Evolutionary conservation across 305 asterid genomes (phyloP).

Genomic region (Fraxinus platypoda): DNA sequence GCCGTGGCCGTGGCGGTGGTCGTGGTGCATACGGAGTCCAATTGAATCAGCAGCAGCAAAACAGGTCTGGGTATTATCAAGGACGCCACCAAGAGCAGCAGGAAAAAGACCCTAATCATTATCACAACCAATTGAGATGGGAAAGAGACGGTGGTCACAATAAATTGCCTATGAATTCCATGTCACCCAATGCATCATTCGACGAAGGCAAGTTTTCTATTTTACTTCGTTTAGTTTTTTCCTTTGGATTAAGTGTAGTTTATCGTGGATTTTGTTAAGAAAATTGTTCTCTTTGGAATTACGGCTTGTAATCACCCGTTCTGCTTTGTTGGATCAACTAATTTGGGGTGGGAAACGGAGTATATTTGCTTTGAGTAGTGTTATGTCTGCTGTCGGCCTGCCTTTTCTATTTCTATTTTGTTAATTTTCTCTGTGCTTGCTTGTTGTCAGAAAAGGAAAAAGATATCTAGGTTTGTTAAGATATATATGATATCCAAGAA

Average conservation of each 20-base stretch:
- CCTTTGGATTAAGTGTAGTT: neutral
- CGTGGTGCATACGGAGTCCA: conserved; percentile 18
- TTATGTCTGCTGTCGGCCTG: neutral
- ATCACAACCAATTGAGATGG: conserved; percentile 33
- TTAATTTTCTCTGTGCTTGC: neutral
- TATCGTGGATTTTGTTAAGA: neutral
- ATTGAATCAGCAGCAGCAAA: conserved; percentile 21
- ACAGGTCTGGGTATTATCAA: conserved; percentile 1
- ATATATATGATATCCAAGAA: neutral
- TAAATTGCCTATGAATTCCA: conserved; percentile 23
- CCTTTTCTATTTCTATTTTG: neutral
- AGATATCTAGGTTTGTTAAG: neutral
- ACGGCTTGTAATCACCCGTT: neutral
- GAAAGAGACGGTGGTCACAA: conserved; percentile 29
- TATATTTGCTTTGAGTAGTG: neutral
- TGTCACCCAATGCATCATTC: conserved; percentile 31
- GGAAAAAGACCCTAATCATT: conserved; percentile 14
- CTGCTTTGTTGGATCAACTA: neutral
- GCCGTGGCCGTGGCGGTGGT: conserved; percentile 9
- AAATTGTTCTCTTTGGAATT: neutral
- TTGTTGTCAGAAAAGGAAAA: neutral
- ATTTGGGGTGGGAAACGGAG: neutral
- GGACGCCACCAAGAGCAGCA: conserved; percentile 17
- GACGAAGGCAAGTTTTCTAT: conserved; percentile 25
- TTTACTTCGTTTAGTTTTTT: neutral